These are phyloP conservation scores for Malania oleifera DNA, from an alignment of 164 flowering plant species.

Conservation along the genomic window DNA sequence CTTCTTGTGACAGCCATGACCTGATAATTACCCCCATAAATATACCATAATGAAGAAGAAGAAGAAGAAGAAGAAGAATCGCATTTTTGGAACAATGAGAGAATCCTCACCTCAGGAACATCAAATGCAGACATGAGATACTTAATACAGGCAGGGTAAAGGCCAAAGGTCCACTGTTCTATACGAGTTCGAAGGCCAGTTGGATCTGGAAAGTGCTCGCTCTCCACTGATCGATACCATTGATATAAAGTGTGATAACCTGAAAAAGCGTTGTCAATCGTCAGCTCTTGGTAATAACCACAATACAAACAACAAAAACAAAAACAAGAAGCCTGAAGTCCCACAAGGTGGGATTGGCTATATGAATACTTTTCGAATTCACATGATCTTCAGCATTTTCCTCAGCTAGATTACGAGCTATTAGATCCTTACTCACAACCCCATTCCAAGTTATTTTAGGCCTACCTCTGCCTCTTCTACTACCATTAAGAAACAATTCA, in stretches of 20 bases:
- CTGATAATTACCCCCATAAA: constrained; percentile 35
- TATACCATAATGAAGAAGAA: constrained; percentile 1
- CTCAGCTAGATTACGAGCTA: no score
- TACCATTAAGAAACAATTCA: no score
- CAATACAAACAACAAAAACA: neutral
- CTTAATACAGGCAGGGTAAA: constrained; percentile 98
- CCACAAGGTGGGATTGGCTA: no score
- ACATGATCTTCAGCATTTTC: no score
- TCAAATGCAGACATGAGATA: constrained; percentile 99
- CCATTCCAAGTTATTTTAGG: no score
- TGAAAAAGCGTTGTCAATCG: constrained; percentile 20
- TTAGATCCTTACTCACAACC: no score
- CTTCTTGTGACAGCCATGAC: constrained; percentile 96
- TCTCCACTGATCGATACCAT: constrained; percentile 89
- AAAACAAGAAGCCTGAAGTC: no score
- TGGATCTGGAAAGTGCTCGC: constrained; percentile 97
- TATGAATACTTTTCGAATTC: no score
- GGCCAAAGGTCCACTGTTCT: constrained; percentile 97
- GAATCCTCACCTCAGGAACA: constrained; percentile 77
- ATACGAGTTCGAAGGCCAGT: constrained; percentile 92
- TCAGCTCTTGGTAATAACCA: neutral
- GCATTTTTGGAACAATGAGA: neutral
- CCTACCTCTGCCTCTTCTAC: no score
- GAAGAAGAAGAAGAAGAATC: neutral
- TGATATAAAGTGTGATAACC: constrained; percentile 94